Evolutionary conservation across 2,329 filamentous ascomycete genomes (phyloP).

Genomic region (Talaromyces albobiverticillius): DNA sequence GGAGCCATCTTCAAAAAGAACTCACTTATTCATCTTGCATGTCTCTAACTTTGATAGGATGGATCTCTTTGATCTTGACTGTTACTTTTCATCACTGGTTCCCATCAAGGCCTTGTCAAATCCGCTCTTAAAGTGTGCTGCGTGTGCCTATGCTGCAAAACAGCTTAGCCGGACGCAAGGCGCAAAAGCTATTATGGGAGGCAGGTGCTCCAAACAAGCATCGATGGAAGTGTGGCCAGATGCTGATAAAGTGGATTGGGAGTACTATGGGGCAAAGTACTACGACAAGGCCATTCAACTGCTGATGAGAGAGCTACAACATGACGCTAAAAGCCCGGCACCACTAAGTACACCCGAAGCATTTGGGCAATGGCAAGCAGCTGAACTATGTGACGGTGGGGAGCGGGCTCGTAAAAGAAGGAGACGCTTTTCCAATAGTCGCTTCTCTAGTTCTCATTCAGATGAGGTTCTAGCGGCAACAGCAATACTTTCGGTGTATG

Average conservation of each 20-base stretch:
- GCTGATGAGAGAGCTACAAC: conserved; percentile 45
- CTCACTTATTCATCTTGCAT: not conserved
- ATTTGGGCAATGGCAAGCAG: conserved; percentile 35
- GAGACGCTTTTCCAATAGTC: conserved; percentile 43
- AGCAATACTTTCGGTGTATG: conserved; percentile 65
- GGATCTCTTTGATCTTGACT: conserved; percentile 49
- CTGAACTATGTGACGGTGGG: conserved; percentile 29
- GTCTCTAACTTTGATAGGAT: conserved; percentile 30
- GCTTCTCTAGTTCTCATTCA: conserved; percentile 37
- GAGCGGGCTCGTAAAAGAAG: conserved; percentile 45
- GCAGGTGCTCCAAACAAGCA: conserved; percentile 45
- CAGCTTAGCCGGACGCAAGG: conserved; percentile 56
- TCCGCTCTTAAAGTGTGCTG: conserved; percentile 50
- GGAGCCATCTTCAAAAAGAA: not conserved
- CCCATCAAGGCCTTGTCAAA: conserved; percentile 55
- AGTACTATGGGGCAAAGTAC: conserved; percentile 60
- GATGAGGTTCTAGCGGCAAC: conserved; percentile 65
- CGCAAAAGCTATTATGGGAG: conserved; percentile 49
- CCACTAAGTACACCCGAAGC: conserved; percentile 33
- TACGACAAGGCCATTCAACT: conserved; percentile 63
- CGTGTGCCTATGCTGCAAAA: conserved; percentile 62
- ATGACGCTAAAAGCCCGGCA: conserved; percentile 32
- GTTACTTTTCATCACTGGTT: conserved; percentile 60
- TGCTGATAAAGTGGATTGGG: conserved; percentile 53
- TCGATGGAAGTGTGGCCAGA: conserved; percentile 55